Conservation (phyloP, 169 alveolate species). For the Plasmodium reichenowi region DNA sequence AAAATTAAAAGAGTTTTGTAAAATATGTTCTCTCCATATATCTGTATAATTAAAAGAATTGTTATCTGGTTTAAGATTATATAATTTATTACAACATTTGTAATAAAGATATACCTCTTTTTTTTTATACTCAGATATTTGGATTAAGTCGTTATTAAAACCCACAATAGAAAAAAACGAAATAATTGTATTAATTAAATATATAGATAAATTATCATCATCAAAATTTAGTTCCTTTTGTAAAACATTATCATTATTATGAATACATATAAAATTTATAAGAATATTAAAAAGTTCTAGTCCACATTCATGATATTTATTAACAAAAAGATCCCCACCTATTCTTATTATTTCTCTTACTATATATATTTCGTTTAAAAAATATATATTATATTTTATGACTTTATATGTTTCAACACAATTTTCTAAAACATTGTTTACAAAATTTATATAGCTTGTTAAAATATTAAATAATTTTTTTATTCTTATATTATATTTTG, state of each 20-base stretch:
- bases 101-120: background rate
- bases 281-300: conserved; percentile 26
- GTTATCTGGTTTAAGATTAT: background rate
- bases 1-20: background rate
- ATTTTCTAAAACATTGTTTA: conserved; percentile 14
- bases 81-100: background rate
- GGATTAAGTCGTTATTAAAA: no score
- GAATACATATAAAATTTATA: conserved; percentile 38
- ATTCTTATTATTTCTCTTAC: background rate
- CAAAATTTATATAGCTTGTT: conserved; percentile 14
- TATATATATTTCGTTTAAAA: conserved; percentile 39
- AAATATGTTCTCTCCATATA: conserved; percentile 40
- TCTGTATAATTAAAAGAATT: background rate
- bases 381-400: background rate
- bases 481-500: background rate
- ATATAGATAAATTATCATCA: background rate
- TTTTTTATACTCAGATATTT: background rate
- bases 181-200: background rate
- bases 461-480: conserved; percentile 21
- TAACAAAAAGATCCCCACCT: conserved; percentile 16
- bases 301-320: conserved; percentile 34
- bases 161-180: conserved; percentile 22
- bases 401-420: conserved; percentile 20
- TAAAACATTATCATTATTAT: background rate
- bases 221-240: background rate